phyloP scores from a whole-genome alignment of 305 asterid species.

The Fraxinus xanthoxyloides region DNA sequence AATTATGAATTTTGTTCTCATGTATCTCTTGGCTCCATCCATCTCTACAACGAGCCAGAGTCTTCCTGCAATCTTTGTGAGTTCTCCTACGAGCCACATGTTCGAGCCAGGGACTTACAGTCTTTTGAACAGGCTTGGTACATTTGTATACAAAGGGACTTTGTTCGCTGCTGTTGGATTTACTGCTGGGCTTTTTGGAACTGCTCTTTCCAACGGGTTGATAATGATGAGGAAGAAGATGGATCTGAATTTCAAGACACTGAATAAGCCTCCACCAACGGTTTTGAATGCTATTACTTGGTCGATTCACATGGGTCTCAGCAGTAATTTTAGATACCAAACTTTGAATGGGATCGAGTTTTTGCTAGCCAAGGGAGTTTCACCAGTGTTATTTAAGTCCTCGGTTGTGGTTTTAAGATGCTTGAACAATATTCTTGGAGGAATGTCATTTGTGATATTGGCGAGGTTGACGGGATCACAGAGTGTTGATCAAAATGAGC shows the following conservation, averaged over 20 bases:
- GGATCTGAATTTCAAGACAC: slow-evolving; percentile 45
- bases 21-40: slow-evolving; percentile 48
- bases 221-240: slow-evolving; percentile 41
- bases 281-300: slow-evolving; percentile 43
- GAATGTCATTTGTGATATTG: slow-evolving; percentile 48
- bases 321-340: slow-evolving; percentile 48
- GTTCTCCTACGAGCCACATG: slow-evolving; percentile 50
- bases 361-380: slow-evolving; percentile 35
- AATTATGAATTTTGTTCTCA: slow-evolving; percentile 42
- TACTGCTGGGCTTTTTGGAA: slow-evolving; percentile 48
- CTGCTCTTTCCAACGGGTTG: slow-evolving; percentile 44
- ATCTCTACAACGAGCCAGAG: slow-evolving; percentile 22
- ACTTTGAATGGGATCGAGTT: slow-evolving; percentile 44
- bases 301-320: slow-evolving; percentile 50
- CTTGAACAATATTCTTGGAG: slow-evolving; percentile 43
- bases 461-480: slow-evolving; percentile 53
- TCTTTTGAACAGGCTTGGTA: slow-evolving; percentile 31
- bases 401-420: slow-evolving; percentile 41
- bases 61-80: slow-evolving; percentile 38
- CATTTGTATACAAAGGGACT: slow-evolving; percentile 43
- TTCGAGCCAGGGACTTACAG: slow-evolving; percentile 45
- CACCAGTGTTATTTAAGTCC: slow-evolving; percentile 34
- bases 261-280: slow-evolving; percentile 43
- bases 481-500: slow-evolving; percentile 19
- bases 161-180: slow-evolving; percentile 43